A percentile compares a stretch with the other conserved stretches of the same genome.
Conservation (phyloP, 306 rosid species). For the Rosa persica region DNA sequence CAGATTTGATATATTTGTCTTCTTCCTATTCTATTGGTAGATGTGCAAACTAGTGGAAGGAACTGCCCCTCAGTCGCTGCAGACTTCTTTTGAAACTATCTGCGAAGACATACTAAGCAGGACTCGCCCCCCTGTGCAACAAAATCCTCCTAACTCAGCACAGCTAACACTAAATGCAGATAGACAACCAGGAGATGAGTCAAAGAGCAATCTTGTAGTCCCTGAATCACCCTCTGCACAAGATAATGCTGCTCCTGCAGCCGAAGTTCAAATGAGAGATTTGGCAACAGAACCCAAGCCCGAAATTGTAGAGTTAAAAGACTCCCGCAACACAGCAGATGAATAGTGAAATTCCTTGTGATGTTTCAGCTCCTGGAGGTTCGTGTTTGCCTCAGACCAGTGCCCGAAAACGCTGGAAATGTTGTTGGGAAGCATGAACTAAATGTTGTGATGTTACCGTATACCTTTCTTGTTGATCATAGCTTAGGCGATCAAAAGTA, state of each 20-base stretch:
- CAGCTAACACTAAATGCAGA: constrained; percentile 1
- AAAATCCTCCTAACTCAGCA: constrained; percentile 29
- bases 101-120: constrained; percentile 45
- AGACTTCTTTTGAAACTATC: constrained; percentile 48
- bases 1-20: background rate
- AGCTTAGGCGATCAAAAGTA: background rate
- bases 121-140: constrained; percentile 43
- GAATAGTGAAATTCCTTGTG: constrained; percentile 26
- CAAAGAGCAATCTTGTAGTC: constrained; percentile 17
- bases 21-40: constrained; percentile 42
- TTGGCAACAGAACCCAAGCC: constrained; percentile 33
- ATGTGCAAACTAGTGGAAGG: constrained; percentile 71
- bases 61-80: constrained; percentile 37
- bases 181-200: constrained; percentile 27
- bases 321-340: constrained; percentile 17
- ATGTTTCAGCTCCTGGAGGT: constrained; percentile 14
- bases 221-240: constrained; percentile 30
- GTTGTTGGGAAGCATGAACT: constrained; percentile 24
- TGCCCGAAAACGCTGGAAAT: constrained; percentile 5
- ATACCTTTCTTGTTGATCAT: background rate
- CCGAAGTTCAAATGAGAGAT: constrained; percentile 30
- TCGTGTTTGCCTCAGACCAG: background rate
- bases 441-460: background rate
- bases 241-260: constrained; percentile 31
- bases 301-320: constrained; percentile 11